phyloP scores from a whole-genome alignment of 1,139 yeast species.

The Debaryomyces subglobosus region DNA sequence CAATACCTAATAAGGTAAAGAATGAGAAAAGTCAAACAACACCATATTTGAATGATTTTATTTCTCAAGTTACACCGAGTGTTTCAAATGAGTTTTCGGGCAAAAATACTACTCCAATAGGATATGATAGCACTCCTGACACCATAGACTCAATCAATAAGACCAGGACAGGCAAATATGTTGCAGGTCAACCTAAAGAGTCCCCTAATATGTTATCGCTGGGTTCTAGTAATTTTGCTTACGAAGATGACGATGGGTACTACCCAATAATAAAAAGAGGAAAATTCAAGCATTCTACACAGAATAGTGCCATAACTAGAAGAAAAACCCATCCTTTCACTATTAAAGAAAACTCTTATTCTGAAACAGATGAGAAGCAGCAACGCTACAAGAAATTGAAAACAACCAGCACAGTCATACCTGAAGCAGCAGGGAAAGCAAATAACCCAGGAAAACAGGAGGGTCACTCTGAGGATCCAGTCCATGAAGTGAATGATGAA shows the following conservation, averaged over 20 bases:
- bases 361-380: conserved; percentile 8
- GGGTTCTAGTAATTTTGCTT: conserved; percentile 6
- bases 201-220: background rate
- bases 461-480: background rate
- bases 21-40: background rate
- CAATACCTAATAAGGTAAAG: background rate
- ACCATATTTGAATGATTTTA: background rate
- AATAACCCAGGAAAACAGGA: background rate
- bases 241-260: conserved; percentile 16
- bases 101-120: background rate
- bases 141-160: background rate
- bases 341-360: background rate
- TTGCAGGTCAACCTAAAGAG: background rate
- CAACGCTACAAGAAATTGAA: background rate
- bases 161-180: background rate
- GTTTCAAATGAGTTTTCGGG: conserved; percentile 1
- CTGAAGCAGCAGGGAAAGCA: background rate
- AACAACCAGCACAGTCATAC: background rate
- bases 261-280: background rate
- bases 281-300: background rate
- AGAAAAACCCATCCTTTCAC: conserved; percentile 1
- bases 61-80: background rate
- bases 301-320: background rate
- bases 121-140: background rate
- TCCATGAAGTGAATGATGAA: background rate